Evolutionary conservation across 2,329 filamentous ascomycete species (phyloP), one percentile per base, ranked within the genome.

Genomic region (Mollisiaceae sp.): DNA sequence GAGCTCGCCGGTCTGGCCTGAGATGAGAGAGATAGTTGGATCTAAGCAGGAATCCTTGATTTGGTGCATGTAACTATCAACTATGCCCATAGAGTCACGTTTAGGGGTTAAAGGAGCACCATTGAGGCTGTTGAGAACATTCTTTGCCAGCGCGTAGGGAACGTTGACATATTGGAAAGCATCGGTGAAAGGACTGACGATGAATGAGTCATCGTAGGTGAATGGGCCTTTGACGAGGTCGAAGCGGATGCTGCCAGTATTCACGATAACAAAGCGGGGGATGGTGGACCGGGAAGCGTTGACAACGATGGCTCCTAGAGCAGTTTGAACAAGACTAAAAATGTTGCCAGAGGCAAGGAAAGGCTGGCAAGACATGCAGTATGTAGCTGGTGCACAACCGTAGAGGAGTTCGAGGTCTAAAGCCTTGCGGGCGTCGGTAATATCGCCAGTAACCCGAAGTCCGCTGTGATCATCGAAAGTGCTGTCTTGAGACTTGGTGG

Each of bases 141-240:
- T 86, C 63, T 83, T 85, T 2, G 94, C 94, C 24, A 89, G 84
- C 8, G 81, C 80, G 75, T 93, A 96, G 0, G 93, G 91, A 5
- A 98, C 91, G 71, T 95, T 87, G 59, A 97, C 82, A 71, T 89
- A 93, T 50, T 85, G 83, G 77, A 97, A 91, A 0, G 85, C 86
- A 76, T 90, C 96, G 1, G 87, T 88, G 76, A 98, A 98, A 0
- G 94, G 94, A 12, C 91, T 95, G 38, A 98, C 85, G 47, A 93
- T 89, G 76, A 88, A 97, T 0, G 90, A 92, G 8, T 89, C 90
- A 75, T 98, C 94, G 45, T 88, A 88, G 0, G 94, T 97, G 75
- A 97, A 97, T 0, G 89, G 83, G 0, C 94, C 94, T 76, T 94
- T 87, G 82, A 97, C 96, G 66, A 98, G 91, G 77, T 98, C 94